Conservation (phyloP, 139 green algal genomes). For the Haematococcus lacustris region DNA sequence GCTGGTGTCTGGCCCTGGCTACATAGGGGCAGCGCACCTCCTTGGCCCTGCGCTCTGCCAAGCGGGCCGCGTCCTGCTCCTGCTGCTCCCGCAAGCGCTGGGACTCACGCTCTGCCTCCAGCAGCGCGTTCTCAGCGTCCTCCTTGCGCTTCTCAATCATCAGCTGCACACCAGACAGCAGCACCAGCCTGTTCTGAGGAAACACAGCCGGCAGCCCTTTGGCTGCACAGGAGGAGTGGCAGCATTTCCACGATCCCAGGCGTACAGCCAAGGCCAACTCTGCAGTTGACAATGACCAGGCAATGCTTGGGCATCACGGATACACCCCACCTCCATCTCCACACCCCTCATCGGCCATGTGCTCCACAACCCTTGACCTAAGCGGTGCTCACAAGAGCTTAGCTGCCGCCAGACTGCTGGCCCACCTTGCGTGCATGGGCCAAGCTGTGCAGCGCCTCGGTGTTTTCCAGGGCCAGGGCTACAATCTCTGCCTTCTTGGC, state of each 20-base stretch:
- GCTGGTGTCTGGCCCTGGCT: too few relatives aligned
- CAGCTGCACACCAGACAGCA: neutral
- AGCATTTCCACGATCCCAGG: too few relatives aligned
- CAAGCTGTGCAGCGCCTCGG: neutral
- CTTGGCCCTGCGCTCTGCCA: conserved; percentile 56
- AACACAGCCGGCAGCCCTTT: neutral
- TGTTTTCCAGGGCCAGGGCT: conserved; percentile 2
- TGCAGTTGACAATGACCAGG: too few relatives aligned
- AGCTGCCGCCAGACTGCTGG: too few relatives aligned
- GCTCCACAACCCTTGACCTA: too few relatives aligned
- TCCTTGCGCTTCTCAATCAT: conserved; percentile 97
- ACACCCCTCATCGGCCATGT: too few relatives aligned
- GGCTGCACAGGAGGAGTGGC: too few relatives aligned
- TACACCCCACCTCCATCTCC: neutral
- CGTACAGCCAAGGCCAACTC: too few relatives aligned
- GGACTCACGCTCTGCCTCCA: conserved; percentile 82
- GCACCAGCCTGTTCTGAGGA: neutral
- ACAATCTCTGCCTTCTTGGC: conserved; percentile 28
- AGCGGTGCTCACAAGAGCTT: too few relatives aligned
- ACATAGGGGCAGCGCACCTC: conserved; percentile 50
- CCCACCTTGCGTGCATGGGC: conserved; percentile 6
- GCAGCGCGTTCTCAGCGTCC: conserved; percentile 71
- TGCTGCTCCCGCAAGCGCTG: conserved; percentile 71
- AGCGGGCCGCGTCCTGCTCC: conserved; percentile 43
- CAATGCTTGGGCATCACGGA: too few relatives aligned